Conservation (phyloP, 768 basidiomycete genomes). For the Dentipellis fragilis region DNA sequence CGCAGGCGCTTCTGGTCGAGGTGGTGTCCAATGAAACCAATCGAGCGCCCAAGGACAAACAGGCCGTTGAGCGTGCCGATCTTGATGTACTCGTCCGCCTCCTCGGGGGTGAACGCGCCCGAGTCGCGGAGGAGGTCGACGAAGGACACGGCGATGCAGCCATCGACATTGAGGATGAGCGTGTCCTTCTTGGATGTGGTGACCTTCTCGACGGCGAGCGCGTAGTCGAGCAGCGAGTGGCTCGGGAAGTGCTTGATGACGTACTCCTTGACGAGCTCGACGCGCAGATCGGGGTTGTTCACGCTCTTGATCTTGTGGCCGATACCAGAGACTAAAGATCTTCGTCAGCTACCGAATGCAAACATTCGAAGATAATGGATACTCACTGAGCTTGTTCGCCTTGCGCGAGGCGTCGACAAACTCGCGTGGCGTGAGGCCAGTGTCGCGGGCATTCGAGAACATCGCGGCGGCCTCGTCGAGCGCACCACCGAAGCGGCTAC, state of each 20-base stretch:
- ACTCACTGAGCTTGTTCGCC: slow-evolving; percentile 85
- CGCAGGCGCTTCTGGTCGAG: slow-evolving; percentile 94
- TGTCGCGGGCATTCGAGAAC: slow-evolving; percentile 88
- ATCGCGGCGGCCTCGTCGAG: slow-evolving; percentile 94
- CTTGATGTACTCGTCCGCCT: slow-evolving; percentile 97
- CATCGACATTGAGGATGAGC: slow-evolving; percentile 93
- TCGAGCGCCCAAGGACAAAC: slow-evolving; percentile 94
- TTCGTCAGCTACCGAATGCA: slow-evolving; percentile 2
- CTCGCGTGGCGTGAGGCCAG: slow-evolving; percentile 92
- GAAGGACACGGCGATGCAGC: slow-evolving; percentile 93
- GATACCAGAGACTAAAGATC: slow-evolving; percentile 75
- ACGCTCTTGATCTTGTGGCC: slow-evolving; percentile 99
- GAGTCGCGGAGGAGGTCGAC: slow-evolving; percentile 87
- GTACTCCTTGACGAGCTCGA: slow-evolving; percentile 92
- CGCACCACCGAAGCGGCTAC: slow-evolving; percentile 96
- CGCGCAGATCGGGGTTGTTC: slow-evolving; percentile 90
- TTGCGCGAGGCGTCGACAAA: slow-evolving; percentile 93
- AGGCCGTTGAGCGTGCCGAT: slow-evolving; percentile 93
- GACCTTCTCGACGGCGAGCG: slow-evolving; percentile 94
- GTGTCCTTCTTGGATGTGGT: slow-evolving; percentile 98
- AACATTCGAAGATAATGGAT: background rate
- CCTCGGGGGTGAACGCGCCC: slow-evolving; percentile 91
- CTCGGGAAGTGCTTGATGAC: slow-evolving; percentile 94
- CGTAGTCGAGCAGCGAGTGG: slow-evolving; percentile 88
- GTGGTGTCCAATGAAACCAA: slow-evolving; percentile 95